Conservation (phyloP, 139 green algal genomes). For the Micractinium sp. region DNA sequence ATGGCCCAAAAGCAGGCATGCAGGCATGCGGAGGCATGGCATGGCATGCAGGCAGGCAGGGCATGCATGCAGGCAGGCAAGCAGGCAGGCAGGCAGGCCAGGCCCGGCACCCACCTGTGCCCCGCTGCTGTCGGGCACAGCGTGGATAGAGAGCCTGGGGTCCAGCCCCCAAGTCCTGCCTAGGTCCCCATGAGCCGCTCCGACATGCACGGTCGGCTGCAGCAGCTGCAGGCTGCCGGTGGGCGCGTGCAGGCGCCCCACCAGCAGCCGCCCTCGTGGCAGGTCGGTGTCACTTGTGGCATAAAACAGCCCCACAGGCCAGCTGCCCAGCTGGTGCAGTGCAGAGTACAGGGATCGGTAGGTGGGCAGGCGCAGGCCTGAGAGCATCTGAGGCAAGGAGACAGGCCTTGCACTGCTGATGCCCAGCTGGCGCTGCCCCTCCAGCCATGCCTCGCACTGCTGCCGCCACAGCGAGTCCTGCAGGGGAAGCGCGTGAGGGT, state of each 20-base stretch:
- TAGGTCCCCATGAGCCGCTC: background rate
- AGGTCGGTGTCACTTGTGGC: background rate
- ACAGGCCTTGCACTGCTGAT: background rate
- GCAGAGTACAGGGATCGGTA: background rate
- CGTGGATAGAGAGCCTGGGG: background rate
- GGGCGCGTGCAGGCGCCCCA: background rate
- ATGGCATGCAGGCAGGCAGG: background rate
- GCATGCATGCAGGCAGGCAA: too few species aligned
- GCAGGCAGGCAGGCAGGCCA: background rate
- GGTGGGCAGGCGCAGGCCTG: background rate
- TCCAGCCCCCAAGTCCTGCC: background rate
- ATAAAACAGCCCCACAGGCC: conserved; percentile 8
- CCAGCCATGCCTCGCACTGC: conserved; percentile 25
- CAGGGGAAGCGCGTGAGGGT: too few species aligned
- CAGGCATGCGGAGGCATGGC: background rate
- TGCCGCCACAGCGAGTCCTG: conserved; percentile 5
- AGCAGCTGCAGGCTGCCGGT: conserved; percentile 2
- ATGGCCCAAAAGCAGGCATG: too few species aligned
- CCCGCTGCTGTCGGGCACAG: background rate
- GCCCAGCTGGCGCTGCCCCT: background rate
- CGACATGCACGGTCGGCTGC: background rate
- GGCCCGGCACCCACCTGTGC: background rate
- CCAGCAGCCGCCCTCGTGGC: background rate
- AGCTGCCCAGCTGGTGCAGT: conserved; percentile 8
- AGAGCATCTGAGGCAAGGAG: background rate